Evolutionary conservation across 2,329 filamentous ascomycete genomes (phyloP), one percentile per base, ranked within the genome.

Genomic region (Colletotrichum australisinense): DNA sequence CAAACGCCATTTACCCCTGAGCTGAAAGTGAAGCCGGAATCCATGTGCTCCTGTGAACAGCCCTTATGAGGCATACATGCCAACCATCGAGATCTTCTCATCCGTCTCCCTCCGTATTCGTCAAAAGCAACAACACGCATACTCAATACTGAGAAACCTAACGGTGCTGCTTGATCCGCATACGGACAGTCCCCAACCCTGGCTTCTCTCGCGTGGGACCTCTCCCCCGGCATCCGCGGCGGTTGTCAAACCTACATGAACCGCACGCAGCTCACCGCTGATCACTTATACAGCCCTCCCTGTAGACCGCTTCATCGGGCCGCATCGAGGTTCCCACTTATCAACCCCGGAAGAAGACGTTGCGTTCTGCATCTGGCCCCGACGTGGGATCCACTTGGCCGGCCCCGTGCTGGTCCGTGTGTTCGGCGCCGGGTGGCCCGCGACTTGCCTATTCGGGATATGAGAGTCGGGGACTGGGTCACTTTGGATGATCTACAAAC

Each of bases 381-480:
- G 42, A 4, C 19, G 28, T 1, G 4, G 19, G 16, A 5, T 53
- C 69, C 58, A 68, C 69, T 52, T 32, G 3, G 7, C 53, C 57
- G 69, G 49, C 26, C 42, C 49, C 65, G 65, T 28, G 58, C 9
- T 56, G 32, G 56, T 49, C 64, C 69, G 65, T 63, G 52, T 35
- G 42, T 67, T 16, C 67, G 67, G 60, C 11, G 28, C 56, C 26
- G 53, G 53, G 32, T 19, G 67, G 35, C 56, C 69, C 67, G 24
- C 22, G 46, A 73, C 71, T 70, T 73, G 57, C 66, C 66, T 68
- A 68, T 56, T 68, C 16, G 46, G 66, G 66, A 63, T 30, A 5
- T 2, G 19, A 3, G 24, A 12, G 19, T 12, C n/a, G 57, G 32
- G 24, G 57, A 68, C 65, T 62, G 65, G 38, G 42, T 5, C 3